Base-by-base conservation (phyloP, 768 basidiomycete genomes). In the Serendipita vermifera region DNA sequence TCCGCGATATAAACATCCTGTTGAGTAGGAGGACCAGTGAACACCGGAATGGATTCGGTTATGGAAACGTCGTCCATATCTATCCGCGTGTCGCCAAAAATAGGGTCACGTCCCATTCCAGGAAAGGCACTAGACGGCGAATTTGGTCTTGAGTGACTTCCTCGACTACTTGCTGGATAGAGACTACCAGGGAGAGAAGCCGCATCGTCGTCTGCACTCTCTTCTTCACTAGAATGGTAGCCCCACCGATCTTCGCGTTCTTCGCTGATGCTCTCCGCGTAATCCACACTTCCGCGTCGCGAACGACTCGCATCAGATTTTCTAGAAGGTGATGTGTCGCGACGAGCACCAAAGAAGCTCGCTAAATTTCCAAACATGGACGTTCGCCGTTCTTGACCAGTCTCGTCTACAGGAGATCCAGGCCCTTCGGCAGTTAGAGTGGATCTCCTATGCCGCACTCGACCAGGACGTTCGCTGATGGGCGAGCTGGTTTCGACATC, bases 1-100 rank as follows among this genome's bases (percentile, higher is more conserved):
- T 98, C 94, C 2, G 81, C 73, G 14, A 97, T 76, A 62, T 88
- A 80, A 15, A 97, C 75, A 0, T 81, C 83, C 69, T 99, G 96
- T 57, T 88, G 75, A 64, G 85, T 89, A 5, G 88, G 87, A 20
- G 84, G 82, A 3, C 89, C 89, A 22, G 78, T 75, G 15, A 87
- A 85, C 2, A 87, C 87, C n/a, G 82, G 76, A 31, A 81, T 77
- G 38, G 80, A 68, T 15, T 64, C 62, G 15, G 60, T 39, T 2
- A 53, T 38, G 24, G 57, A 17, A 20, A 80, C 71, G 3, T 72
- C 75, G 38, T 83, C 85, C 71, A 91, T 84, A 59, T 90, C 87
- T 63, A 92, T 82, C 29, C 90, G 80, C 4, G 82, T 74, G 41
- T 84, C 85, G 38, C 83, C 87, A 59, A 91, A 92, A 56, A 92